Conservation (phyloP, 2,329 filamentous ascomycete genomes). For the Bipolaris cookei region DNA sequence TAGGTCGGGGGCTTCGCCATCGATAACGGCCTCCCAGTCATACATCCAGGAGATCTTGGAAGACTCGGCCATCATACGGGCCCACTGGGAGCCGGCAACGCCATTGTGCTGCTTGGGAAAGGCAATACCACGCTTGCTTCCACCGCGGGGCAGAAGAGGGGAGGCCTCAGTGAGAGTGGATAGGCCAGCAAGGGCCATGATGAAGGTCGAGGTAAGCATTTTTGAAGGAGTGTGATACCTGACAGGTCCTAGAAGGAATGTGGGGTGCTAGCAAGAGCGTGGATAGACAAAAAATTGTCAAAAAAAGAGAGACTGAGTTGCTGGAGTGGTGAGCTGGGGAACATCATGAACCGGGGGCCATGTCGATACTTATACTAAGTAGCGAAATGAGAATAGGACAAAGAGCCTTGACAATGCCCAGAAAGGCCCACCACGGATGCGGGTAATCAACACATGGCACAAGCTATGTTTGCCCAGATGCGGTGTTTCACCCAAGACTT, state of each 20-base stretch:
- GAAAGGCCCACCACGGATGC: constrained; percentile 15
- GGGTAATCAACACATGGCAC: constrained; percentile 18
- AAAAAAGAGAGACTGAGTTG: constrained; percentile 19
- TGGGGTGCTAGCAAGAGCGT: constrained; percentile 23
- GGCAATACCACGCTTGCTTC: constrained; percentile 41
- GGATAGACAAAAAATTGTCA: constrained; percentile 9
- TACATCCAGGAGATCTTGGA: constrained; percentile 65
- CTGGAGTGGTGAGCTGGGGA: constrained; percentile 2
- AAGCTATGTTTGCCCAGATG: constrained; percentile 4
- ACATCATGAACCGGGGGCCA: neutral
- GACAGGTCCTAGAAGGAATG: constrained; percentile 18
- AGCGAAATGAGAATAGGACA: constrained; percentile 16
- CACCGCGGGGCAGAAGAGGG: constrained; percentile 31
- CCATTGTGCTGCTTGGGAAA: constrained; percentile 37
- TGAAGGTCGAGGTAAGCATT: constrained; percentile 32
- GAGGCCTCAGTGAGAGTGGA: constrained; percentile 36
- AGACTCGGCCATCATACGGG: constrained; percentile 26
- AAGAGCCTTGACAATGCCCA: no score
- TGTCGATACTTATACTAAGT: constrained; percentile 19
- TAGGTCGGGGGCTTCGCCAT: constrained; percentile 52
- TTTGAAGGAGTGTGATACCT: constrained; percentile 18
- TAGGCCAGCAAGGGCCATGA: constrained; percentile 41
- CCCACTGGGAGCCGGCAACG: constrained; percentile 30
- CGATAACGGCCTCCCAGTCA: constrained; percentile 66
- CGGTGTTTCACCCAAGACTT: constrained; percentile 23